Base-by-base conservation (phyloP, 768 basidiomycete genomes). In the Tylopilus felleus region DNA sequence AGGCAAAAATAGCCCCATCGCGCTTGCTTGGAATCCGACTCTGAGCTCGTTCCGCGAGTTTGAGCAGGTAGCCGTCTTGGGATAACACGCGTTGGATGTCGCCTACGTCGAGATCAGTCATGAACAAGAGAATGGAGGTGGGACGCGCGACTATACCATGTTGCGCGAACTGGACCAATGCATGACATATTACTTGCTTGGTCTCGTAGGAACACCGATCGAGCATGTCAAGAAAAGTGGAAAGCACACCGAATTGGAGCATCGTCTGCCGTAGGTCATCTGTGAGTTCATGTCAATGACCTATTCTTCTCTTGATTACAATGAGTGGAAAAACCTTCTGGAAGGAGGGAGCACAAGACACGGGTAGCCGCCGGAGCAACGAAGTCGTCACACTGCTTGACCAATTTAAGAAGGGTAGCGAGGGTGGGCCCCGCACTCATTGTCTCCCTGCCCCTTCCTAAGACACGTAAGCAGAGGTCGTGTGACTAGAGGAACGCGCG, bases 291-390 rank as follows among this genome's bases (percentile, higher is more conserved):
- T 12, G 31, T 68, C 45, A 58, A 35, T 8, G 23, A 47, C 8
- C 29, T 10, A 4, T 21, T 9, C 31, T 45, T 21, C 13, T 10
- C 25, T 25, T 8, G 8, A 22, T 31, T 4, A 8, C 7, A 9
- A 25, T 33, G 3, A 28, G 2, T 28, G 39, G 16, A 52, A 48
- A 17, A 28, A 69, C 68, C 49, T n/a, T 70, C 62, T 25, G 41
- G 49, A 17, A 62, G 63, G 21, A 69, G 55, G 17, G 58, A 55
- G 19, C 67, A 65, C 22, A 69, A 53, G 1, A 64, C 61, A 17
- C 59, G 65, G 3, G 52, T 59, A 12, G 69, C 69, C 16, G 63
- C 63, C 1, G 67, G 67, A 19, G 68, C 57, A 8, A 69, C 68
- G 31, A 65, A 67, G 41, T 71, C 65, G 33, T 71, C 69, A 25